A percentile compares a stretch with the other conserved stretches of the same genome.
phyloP scores from a whole-genome alignment of 805 yeast genomes.

The Kluyveromyces nonfermentans region DNA sequence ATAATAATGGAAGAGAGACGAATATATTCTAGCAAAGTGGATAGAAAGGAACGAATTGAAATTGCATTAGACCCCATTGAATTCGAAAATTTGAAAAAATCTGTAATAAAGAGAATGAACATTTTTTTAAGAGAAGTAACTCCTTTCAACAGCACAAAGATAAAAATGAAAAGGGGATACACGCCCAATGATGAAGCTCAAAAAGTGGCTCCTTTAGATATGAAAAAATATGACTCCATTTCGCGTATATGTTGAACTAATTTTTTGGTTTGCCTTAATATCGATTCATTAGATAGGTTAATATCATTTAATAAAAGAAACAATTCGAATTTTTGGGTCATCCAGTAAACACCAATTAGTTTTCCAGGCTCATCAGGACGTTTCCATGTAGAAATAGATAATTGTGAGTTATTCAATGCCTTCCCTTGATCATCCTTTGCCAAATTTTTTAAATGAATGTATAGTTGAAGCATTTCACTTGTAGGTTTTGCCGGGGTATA shows the following conservation, averaged over 20 bases:
- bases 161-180: neutral
- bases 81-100: neutral
- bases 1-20: slow-evolving; percentile 8
- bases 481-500: slow-evolving; percentile 1
- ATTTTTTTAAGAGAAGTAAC: neutral
- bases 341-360: slow-evolving; percentile 42
- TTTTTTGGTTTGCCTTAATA: neutral
- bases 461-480: slow-evolving; percentile 2
- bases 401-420: slow-evolving; percentile 30
- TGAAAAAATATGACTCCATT: slow-evolving; percentile 54
- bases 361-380: slow-evolving; percentile 15
- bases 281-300: slow-evolving; percentile 1
- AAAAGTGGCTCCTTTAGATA: slow-evolving; percentile 63
- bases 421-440: slow-evolving; percentile 21
- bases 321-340: slow-evolving; percentile 51
- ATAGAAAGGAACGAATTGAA: neutral
- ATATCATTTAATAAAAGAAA: slow-evolving; percentile 40
- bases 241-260: slow-evolving; percentile 3
- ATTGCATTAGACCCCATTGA: neutral
- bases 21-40: neutral
- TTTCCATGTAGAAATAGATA: slow-evolving; percentile 39
- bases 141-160: neutral
- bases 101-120: neutral
- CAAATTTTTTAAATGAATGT: slow-evolving; percentile 9
- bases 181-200: slow-evolving; percentile 15